These are phyloP conservation scores for Pisolithus thermaeus DNA, from an alignment of 1,284 basidiomycete species.

Conservation along the genomic window DNA sequence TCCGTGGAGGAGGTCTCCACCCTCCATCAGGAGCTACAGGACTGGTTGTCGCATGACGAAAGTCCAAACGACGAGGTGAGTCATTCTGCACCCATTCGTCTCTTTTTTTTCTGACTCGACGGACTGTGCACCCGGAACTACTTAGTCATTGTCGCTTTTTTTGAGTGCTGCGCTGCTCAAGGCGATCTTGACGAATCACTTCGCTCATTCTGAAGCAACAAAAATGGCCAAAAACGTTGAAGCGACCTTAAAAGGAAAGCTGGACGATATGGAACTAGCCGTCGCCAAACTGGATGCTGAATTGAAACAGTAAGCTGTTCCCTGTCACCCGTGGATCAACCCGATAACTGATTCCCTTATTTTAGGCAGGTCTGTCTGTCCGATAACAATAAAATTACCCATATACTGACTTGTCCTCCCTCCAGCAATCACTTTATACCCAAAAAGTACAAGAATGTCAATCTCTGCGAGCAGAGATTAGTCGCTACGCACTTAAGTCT, in stretches of 20 bases:
- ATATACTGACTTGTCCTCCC: constrained; percentile 12
- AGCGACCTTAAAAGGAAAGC: constrained; percentile 50
- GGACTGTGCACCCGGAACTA: constrained; percentile 1
- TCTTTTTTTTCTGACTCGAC: constrained; percentile 10
- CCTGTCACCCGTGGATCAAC: constrained; percentile 9
- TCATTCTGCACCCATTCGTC: constrained; percentile 13
- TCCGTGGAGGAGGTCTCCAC: constrained; percentile 74
- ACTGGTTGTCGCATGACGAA: constrained; percentile 57
- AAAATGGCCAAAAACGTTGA: constrained; percentile 59
- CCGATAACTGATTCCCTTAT: constrained; percentile 18
- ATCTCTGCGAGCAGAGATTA: constrained; percentile 58
- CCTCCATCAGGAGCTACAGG: constrained; percentile 68
- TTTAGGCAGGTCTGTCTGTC: constrained; percentile 27
- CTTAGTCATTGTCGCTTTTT: constrained; percentile 56
- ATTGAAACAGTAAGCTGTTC: constrained; percentile 55
- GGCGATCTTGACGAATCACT: constrained; percentile 75
- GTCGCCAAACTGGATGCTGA: constrained; percentile 60
- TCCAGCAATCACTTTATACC: constrained; percentile 52
- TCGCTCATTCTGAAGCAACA: constrained; percentile 67
- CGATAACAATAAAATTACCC: constrained; percentile 2
- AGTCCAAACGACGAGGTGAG: constrained; percentile 57
- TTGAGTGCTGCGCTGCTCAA: constrained; percentile 64
- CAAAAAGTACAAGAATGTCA: constrained; percentile 68
- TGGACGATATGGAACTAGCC: constrained; percentile 56
- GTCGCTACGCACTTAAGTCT: constrained; percentile 42